A percentile compares a stretch with the other conserved stretches of the same genome.
These are phyloP conservation scores for Leishmania braziliensis DNA, from an alignment of 208 protist genomes.

Conservation along the genomic window DNA sequence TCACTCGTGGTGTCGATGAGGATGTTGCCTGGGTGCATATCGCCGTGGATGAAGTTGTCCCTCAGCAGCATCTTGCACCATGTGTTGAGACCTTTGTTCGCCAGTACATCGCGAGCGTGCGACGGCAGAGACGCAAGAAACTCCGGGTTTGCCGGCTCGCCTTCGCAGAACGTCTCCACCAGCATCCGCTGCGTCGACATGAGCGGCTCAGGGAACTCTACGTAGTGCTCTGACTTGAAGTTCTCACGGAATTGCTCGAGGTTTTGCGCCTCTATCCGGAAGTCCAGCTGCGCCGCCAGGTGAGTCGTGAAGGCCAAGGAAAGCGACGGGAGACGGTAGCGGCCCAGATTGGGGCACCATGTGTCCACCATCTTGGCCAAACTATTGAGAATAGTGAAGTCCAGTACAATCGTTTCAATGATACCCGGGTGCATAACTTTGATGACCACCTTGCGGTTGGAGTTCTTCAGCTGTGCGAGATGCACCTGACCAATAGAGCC, in stretches of 20 bases:
- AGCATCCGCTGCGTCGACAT: conserved; percentile 84
- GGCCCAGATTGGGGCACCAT: conserved; percentile 29
- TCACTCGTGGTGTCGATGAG: conserved; percentile 80
- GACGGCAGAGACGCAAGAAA: conserved; percentile 75
- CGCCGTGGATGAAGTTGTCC: conserved; percentile 93
- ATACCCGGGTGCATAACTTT: conserved; percentile 92
- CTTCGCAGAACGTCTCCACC: conserved; percentile 89
- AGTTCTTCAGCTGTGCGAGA: conserved; percentile 67
- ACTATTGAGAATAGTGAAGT: conserved; percentile 81
- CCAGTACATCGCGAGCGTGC: conserved; percentile 81
- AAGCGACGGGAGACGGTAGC: conserved; percentile 68
- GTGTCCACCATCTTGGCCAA: conserved; percentile 35
- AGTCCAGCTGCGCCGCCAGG: conserved; percentile 89
- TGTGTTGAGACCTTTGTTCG: conserved; percentile 88
- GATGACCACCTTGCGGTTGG: conserved; percentile 70
- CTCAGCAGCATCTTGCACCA: conserved; percentile 93
- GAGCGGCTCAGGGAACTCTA: conserved; percentile 83
- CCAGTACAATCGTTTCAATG: conserved; percentile 82
- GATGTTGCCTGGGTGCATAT: conserved; percentile 94
- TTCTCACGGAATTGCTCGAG: conserved; percentile 83
- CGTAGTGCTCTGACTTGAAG: conserved; percentile 75
- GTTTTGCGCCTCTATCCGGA: conserved; percentile 90
- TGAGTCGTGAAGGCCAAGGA: conserved; percentile 77
- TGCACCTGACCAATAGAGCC: conserved; percentile 94
- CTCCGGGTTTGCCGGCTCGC: conserved; percentile 75